Evolutionary conservation across 2,329 filamentous ascomycete genomes (phyloP), one percentile per base, ranked within the genome.

Genomic region (Ophiocordyceps robertsii): DNA sequence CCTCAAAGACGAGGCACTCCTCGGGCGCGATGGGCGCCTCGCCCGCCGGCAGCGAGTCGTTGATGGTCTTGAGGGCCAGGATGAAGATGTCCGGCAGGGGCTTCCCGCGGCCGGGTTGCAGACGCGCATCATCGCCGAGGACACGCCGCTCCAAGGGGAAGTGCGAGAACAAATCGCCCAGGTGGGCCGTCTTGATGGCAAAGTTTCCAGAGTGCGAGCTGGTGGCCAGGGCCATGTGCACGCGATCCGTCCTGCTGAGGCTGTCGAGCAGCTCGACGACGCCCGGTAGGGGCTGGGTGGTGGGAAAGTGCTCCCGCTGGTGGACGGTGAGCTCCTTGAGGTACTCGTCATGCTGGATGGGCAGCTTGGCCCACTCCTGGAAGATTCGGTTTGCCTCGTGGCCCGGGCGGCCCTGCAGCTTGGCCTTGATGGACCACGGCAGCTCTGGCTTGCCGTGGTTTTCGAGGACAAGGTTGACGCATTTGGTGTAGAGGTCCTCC

Each of bases 1-100:
- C 92, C 64, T 98, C 92, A 54, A 98, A 96, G 0, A 96, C 92
- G 14, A 98, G 70, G 58, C 92, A 96, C 62, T 96, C 90, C 51
- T 84, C 83, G 0, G 88, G 87, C 42, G 58, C 69, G 48, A 98
- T 81, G 45, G 74, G 66, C 49, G 72, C 66, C 41, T 82, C 79
- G 33, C 76, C 77, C 4, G 70, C 64, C 0, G 69, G 66, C 7
- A 93, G 68, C 14, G 77, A 77, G 37, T 76, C 75, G 62, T 98
- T 98, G 59, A 98, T 82, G 4, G 80, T 84, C 61, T 84, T 70
- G 43, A 98, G 68, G 0, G 92, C 90, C 1, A 96, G 69, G 9
- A 93, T 66, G 62, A 94, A 96, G 51, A 98, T 98, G 63, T 98
- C 90, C 0, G 90, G 92, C 29, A 90, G 73, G 0, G 92, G 92